Evolutionary conservation across 2,329 filamentous ascomycete genomes (phyloP).

Genomic region (Fusarium virguliforme): DNA sequence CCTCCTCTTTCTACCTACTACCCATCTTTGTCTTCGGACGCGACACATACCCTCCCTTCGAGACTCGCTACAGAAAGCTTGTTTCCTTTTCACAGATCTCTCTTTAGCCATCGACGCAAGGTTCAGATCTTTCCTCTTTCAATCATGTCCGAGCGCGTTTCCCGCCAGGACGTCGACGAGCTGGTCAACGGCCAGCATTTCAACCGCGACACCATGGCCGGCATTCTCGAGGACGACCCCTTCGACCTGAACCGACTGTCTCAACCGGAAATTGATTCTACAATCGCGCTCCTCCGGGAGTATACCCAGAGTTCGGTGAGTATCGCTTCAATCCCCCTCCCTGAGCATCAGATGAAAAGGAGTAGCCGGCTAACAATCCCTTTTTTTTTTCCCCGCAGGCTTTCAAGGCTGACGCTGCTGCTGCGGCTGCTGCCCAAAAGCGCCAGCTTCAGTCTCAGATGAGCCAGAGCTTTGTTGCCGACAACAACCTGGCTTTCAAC

Average conservation of each 20-base stretch:
- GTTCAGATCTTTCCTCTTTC: conserved; percentile 3
- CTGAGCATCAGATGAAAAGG: too few species aligned
- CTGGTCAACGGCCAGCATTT: neutral
- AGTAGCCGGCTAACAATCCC: too few species aligned
- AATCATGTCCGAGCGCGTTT: conserved; percentile 23
- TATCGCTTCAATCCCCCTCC: too few species aligned
- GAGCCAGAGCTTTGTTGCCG: too few species aligned
- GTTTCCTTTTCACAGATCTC: conserved; percentile 9
- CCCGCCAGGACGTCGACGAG: neutral
- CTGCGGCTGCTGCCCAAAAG: too few species aligned
- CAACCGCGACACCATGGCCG: neutral
- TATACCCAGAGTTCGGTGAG: too few species aligned
- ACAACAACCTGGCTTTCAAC: too few species aligned
- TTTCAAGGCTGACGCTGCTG: too few species aligned
- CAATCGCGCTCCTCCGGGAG: conserved; percentile 3
- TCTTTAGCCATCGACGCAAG: neutral
- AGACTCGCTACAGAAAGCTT: conserved; percentile 11
- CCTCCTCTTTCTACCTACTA: neutral
- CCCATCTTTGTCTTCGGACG: neutral
- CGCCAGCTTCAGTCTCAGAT: too few species aligned
- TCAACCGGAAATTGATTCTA: neutral
- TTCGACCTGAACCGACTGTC: neutral
- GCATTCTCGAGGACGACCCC: neutral
- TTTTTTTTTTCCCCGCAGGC: too few species aligned
- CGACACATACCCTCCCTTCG: neutral